These are phyloP conservation scores for Yarrowia hollandica DNA, from an alignment of 805 yeast species.

Conservation along the genomic window DNA sequence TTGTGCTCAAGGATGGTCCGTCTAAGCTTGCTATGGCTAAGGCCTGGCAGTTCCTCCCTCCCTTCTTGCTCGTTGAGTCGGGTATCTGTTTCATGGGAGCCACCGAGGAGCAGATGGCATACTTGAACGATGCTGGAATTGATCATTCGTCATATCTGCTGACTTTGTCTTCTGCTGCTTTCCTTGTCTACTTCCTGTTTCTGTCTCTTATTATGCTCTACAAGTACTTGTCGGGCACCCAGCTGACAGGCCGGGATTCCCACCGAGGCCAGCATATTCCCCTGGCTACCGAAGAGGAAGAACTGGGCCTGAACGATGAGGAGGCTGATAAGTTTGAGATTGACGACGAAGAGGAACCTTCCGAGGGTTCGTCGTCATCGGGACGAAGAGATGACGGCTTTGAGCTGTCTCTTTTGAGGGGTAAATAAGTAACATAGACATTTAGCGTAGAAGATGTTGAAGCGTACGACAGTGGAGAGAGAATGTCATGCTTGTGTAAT, in stretches of 20 bases:
- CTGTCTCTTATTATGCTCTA: conserved; percentile 61
- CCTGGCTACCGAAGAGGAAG: conserved; percentile 26
- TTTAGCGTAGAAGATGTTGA: neutral
- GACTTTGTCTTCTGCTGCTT: conserved; percentile 69
- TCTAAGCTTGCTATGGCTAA: conserved; percentile 43
- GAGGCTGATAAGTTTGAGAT: conserved; percentile 25
- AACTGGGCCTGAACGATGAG: conserved; percentile 10
- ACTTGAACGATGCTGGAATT: conserved; percentile 72
- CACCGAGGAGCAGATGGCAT: conserved; percentile 77
- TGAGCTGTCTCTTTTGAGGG: conserved; percentile 18
- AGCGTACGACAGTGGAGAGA: too few species aligned
- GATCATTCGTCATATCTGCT: conserved; percentile 84
- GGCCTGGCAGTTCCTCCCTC: conserved; percentile 84
- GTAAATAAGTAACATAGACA: neutral
- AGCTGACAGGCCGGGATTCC: neutral
- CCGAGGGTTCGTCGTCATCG: conserved; percentile 25
- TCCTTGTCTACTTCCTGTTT: conserved; percentile 67
- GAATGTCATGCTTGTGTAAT: too few species aligned
- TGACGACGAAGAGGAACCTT: conserved; percentile 18
- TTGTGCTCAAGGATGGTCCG: conserved; percentile 63
- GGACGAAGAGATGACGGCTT: conserved; percentile 24
- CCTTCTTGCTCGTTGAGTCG: conserved; percentile 72
- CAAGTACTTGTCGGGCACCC: conserved; percentile 43
- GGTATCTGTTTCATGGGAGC: conserved; percentile 92
- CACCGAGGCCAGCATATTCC: conserved; percentile 11